A percentile compares a stretch with the other conserved stretches of the same genome.
Evolutionary conservation across 164 flowering plant genomes (phyloP).

Genomic region (Dillenia suffruticosa): DNA sequence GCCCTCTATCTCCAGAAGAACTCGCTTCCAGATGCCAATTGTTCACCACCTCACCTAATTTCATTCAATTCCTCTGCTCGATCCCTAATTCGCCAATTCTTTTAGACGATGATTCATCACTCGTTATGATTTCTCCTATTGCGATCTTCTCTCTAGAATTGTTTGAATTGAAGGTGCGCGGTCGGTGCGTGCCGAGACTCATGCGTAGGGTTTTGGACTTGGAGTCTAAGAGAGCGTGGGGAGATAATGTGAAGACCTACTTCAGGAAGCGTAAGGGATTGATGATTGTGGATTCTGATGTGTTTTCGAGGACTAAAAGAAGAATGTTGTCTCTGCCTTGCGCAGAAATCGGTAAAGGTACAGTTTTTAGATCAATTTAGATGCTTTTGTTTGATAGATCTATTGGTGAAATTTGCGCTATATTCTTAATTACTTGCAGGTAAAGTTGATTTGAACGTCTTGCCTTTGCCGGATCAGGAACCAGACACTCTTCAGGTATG

Average conservation of each 20-base stretch:
- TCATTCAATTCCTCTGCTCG: conserved; percentile 31
- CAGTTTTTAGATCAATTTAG: neutral
- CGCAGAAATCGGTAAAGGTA: conserved; percentile 16
- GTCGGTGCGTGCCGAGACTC: conserved; percentile 10
- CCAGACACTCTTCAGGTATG: too few relatives aligned
- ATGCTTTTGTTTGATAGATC: neutral
- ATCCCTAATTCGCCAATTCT: conserved; percentile 39
- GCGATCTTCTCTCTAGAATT: conserved; percentile 11
- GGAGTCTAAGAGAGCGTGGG: conserved; percentile 3
- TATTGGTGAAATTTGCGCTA: neutral
- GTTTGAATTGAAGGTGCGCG: conserved; percentile 11
- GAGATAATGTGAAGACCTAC: conserved; percentile 18
- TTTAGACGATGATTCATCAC: conserved; percentile 11
- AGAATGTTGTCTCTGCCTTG: conserved; percentile 10
- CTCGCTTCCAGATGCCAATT: conserved; percentile 27
- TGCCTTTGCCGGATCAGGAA: too few relatives aligned
- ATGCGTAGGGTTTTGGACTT: conserved; percentile 7
- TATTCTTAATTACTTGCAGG: too few relatives aligned
- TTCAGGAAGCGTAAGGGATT: conserved; percentile 37
- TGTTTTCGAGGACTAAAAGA: conserved; percentile 16
- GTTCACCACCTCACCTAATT: conserved; percentile 22
- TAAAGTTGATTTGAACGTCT: too few relatives aligned
- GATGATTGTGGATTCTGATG: neutral
- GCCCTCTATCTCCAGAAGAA: conserved; percentile 26
- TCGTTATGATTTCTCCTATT: conserved; percentile 22